These are phyloP conservation scores for Penicillium daleae DNA, from an alignment of 495 filamentous ascomycete species.

Conservation along the genomic window DNA sequence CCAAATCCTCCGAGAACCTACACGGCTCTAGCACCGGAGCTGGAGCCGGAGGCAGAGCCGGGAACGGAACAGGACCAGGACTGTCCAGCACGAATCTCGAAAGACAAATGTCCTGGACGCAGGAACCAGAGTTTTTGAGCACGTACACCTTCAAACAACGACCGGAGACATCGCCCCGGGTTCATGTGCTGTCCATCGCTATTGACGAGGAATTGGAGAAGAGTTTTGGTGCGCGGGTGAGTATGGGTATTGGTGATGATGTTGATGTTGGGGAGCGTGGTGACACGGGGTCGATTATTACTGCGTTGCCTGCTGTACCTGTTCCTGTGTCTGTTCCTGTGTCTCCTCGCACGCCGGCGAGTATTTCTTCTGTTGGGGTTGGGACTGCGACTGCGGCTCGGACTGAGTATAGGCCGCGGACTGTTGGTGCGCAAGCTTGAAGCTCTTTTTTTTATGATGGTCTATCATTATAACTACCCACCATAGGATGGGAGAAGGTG, in stretches of 20 bases:
- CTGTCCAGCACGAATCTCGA: slow-evolving; percentile 18
- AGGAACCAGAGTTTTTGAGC: slow-evolving; percentile 36
- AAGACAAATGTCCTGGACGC: slow-evolving; percentile 40
- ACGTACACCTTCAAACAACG: slow-evolving; percentile 43
- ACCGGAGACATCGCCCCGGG: slow-evolving; percentile 33
- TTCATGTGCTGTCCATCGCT: slow-evolving; percentile 42
- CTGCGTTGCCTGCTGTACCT: slow-evolving; percentile 42
- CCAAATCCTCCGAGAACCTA: slow-evolving; percentile 27
- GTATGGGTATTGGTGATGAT: slow-evolving; percentile 8
- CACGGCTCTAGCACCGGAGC: background rate
- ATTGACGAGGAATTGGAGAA: slow-evolving; percentile 32
- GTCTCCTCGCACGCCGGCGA: slow-evolving; percentile 1
- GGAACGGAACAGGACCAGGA: background rate
- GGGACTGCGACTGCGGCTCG: too few species aligned
- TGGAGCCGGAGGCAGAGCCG: background rate
- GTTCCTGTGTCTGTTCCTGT: slow-evolving; percentile 11
- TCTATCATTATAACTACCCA: background rate
- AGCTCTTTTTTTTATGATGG: background rate
- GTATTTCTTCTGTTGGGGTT: slow-evolving; percentile 13
- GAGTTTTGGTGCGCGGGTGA: slow-evolving; percentile 6
- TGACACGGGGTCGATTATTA: slow-evolving; percentile 34
- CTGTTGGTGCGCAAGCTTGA: slow-evolving; percentile 22
- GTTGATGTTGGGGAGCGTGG: too few species aligned
- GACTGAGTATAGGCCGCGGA: slow-evolving; percentile 17
- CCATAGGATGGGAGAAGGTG: too few species aligned